These are phyloP conservation scores for Fusarium transvaalense DNA, from an alignment of 2,329 filamentous ascomycete species.

Conservation along the genomic window DNA sequence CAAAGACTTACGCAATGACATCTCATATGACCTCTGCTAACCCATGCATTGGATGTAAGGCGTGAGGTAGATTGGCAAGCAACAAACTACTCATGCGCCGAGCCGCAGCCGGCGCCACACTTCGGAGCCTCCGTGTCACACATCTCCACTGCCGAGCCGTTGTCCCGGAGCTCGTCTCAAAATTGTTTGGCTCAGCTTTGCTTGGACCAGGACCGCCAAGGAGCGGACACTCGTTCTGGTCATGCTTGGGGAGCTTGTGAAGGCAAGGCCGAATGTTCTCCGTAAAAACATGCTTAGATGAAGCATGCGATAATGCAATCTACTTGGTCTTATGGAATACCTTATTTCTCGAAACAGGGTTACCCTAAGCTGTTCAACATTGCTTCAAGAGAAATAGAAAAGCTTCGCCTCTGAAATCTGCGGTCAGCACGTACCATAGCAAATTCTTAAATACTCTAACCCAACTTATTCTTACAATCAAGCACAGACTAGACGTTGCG, in stretches of 20 bases:
- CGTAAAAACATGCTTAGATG: neutral
- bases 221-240: neutral
- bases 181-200: conserved; percentile 12
- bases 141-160: conserved; percentile 32
- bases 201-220: conserved; percentile 26
- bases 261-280: conserved; percentile 20
- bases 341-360: conserved; percentile 5
- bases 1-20: neutral
- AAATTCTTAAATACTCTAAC: conserved; percentile 4
- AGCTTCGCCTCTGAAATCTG: neutral
- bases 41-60: neutral
- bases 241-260: neutral
- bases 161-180: conserved; percentile 19
- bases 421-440: neutral
- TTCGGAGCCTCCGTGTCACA: conserved; percentile 33
- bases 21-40: neutral
- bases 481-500: conserved; percentile 27
- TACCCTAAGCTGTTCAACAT: neutral
- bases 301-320: neutral
- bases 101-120: conserved; percentile 26
- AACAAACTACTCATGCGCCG: conserved; percentile 24
- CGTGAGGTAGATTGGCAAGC: conserved; percentile 2
- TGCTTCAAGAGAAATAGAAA: neutral
- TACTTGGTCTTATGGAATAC: neutral
- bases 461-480: conserved; percentile 2